Conservation (phyloP, 306 rosid genomes). For the Lupinus albus region DNA sequence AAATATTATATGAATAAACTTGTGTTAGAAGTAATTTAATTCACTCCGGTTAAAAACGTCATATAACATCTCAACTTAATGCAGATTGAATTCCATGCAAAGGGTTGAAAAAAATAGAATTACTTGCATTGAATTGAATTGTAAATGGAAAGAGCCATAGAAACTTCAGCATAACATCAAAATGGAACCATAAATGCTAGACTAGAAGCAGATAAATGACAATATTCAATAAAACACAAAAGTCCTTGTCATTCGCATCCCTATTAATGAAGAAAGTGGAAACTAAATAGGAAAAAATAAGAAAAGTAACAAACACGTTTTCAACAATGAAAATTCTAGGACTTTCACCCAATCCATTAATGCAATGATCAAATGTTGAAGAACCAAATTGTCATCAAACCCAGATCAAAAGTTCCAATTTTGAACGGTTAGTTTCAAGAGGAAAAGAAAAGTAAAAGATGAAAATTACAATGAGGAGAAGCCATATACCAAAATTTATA, state of each 20-base stretch:
- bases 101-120: conserved; percentile 11
- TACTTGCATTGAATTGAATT: conserved; percentile 35
- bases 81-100: conserved; percentile 4
- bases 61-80: background rate
- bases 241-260: conserved; percentile 25
- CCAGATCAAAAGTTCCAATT: conserved; percentile 33
- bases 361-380: conserved; percentile 36
- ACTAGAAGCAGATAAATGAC: conserved; percentile 19
- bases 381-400: conserved; percentile 26
- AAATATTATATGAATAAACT: conserved; percentile 16
- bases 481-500: conserved; percentile 22
- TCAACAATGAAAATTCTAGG: background rate
- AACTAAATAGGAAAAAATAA: background rate
- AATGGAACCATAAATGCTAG: conserved; percentile 21
- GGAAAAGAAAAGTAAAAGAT: too few relatives aligned
- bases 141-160: conserved; percentile 16
- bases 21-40: conserved; percentile 1
- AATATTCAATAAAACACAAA: conserved; percentile 15
- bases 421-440: background rate
- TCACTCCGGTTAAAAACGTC: background rate
- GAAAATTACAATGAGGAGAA: conserved; percentile 17
- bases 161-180: background rate
- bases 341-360: conserved; percentile 37
- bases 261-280: conserved; percentile 2
- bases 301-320: conserved; percentile 15